Evolutionary conservation across 2,329 filamentous ascomycete genomes (phyloP), one percentile per base, ranked within the genome.

Genomic region (Penicillium sp.): DNA sequence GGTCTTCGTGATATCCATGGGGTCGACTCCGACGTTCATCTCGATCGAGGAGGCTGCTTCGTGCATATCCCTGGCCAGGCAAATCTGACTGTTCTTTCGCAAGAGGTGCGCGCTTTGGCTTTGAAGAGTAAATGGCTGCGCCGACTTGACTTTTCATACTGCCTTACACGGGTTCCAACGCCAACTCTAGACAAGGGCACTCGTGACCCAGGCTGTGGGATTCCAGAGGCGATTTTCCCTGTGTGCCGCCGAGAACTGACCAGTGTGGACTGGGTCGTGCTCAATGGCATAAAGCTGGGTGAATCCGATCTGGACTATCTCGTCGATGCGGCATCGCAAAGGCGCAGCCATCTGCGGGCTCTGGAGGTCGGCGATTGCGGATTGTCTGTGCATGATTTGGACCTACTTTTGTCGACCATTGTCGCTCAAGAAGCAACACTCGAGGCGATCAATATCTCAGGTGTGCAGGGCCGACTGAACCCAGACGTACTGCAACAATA

Each of bases 241-340:
- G 74, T 89, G 6, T 88, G 85, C 70, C 84, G 84, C 58, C 81
- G 83, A 57, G 82, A 87, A 61, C 78, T 85, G 23, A 89, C 87
- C 0, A 87, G 85, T 62, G 83, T 89, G 16, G 84, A 88, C 66
- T 90, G 87, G 86, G 81, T 90, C 49, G 79, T 83, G 19, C 71
- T 90, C 55, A 89, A 84, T 56, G 85, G 85, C 11, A 86, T 89
- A 57, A 80, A 83, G 56, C 79, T 90, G n/a, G 85, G 84, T 38
- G 87, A 90, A 50, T 84, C 84, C 0, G 87, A 90, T 70, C 74
- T 89, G 49, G 87, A 89, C 59, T 79, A 76, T 62, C 64, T 87
- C 42, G 84, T 88, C 41, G 85, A 85, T 59, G 85, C 86, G n/a
- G 83, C 86, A 9, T 85, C 86, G 1, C 84, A 88, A 56, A 78